These are phyloP conservation scores for Rhynchosporium agropyri DNA, from an alignment of 2,329 filamentous ascomycete species.

Conservation along the genomic window DNA sequence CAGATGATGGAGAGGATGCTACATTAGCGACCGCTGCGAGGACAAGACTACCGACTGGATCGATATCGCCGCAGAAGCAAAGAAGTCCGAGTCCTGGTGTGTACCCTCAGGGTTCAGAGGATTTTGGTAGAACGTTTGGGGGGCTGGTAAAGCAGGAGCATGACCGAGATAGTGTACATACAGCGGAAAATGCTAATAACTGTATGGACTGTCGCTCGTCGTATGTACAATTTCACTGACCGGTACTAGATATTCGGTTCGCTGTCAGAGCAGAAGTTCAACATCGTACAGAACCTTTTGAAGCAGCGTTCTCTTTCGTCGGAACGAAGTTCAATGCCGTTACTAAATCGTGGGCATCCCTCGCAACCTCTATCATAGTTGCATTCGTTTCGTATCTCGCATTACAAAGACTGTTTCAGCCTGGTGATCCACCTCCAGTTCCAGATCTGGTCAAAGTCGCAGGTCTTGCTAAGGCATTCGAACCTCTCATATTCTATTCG, in stretches of 20 bases:
- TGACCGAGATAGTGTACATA: constrained; percentile 26
- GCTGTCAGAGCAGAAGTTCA: constrained; percentile 85
- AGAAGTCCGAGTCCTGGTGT: constrained; percentile 57
- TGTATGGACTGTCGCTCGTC: constrained; percentile 46
- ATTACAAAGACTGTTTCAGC: constrained; percentile 68
- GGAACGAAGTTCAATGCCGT: constrained; percentile 60
- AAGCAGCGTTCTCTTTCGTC: constrained; percentile 67
- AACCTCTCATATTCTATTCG: constrained; percentile 92
- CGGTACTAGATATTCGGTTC: constrained; percentile 77
- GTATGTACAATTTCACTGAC: constrained; percentile 30
- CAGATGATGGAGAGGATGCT: constrained; percentile 47
- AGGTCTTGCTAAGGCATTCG: constrained; percentile 85
- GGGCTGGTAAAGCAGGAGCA: constrained; percentile 41
- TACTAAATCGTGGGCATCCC: constrained; percentile 70
- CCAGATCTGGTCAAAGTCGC: constrained; percentile 91
- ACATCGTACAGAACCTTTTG: constrained; percentile 82
- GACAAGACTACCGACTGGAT: constrained; percentile 50
- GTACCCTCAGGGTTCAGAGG: constrained; percentile 42
- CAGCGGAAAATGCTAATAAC: constrained; percentile 48
- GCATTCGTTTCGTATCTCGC: constrained; percentile 66
- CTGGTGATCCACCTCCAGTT: constrained; percentile 66
- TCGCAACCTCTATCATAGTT: constrained; percentile 63
- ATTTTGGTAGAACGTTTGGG: constrained; percentile 45
- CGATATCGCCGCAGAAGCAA: constrained; percentile 59
- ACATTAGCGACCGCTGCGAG: constrained; percentile 37